phyloP scores from a whole-genome alignment of 2,329 filamentous ascomycete species.

The Penicillium sp. region DNA sequence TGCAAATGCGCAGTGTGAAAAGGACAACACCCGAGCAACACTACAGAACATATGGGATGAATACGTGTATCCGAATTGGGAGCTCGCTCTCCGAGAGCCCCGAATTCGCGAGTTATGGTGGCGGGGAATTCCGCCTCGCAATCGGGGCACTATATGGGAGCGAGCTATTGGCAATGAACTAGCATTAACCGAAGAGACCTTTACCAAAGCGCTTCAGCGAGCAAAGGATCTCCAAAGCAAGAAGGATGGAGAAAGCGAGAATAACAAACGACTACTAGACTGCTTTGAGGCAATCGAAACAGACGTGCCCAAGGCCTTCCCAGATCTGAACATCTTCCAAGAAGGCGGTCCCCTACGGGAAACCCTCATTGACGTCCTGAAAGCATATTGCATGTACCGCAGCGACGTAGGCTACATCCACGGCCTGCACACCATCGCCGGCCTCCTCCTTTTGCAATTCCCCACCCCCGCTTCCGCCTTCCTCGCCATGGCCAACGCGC shows the following conservation, averaged over 20 bases:
- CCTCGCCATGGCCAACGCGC: constrained; percentile 58
- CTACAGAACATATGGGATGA: constrained; percentile 61
- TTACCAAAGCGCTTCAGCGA: constrained; percentile 55
- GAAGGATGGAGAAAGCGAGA: constrained; percentile 44
- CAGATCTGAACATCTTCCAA: constrained; percentile 59
- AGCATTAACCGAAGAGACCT: constrained; percentile 54
- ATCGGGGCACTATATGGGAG: constrained; percentile 58
- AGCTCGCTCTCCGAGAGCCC: constrained; percentile 52
- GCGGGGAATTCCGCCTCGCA: constrained; percentile 58
- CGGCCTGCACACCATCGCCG: constrained; percentile 59
- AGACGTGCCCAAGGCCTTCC: constrained; percentile 56
- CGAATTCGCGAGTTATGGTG: constrained; percentile 63
- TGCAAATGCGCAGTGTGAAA: constrained; percentile 49
- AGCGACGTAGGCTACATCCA: constrained; percentile 60
- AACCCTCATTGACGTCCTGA: constrained; percentile 57
- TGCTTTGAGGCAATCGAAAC: constrained; percentile 55
- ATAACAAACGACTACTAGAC: constrained; percentile 46
- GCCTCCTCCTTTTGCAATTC: constrained; percentile 58
- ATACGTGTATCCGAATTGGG: constrained; percentile 60
- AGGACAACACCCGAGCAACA: constrained; percentile 52
- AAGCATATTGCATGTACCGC: constrained; percentile 63
- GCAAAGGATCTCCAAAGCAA: constrained; percentile 50
- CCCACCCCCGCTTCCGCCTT: constrained; percentile 54
- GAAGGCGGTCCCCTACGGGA: constrained; percentile 54
- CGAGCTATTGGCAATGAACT: constrained; percentile 62